Conservation (phyloP, 306 rosid species). For the Ziziphus jujuba region DNA sequence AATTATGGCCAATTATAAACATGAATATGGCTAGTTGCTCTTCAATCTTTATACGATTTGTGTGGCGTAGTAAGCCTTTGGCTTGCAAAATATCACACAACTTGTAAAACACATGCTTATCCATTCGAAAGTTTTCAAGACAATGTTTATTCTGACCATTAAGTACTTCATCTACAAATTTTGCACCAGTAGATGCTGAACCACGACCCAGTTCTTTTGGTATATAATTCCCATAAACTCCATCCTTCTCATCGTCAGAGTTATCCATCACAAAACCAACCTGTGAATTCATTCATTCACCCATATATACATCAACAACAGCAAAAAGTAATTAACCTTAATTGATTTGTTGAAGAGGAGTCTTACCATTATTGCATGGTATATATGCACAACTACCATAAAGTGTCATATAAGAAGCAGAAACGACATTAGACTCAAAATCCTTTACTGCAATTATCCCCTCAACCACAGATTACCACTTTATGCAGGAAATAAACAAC, state of each 20-base stretch:
- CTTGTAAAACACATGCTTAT: conserved; percentile 72
- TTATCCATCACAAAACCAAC: conserved; percentile 52
- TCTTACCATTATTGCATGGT: no score
- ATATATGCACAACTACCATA: no score
- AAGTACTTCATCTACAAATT: conserved; percentile 85
- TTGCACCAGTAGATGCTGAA: conserved; percentile 54
- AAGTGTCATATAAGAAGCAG: no score
- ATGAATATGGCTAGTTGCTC: conserved; percentile 89
- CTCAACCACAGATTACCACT: no score
- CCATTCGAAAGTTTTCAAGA: conserved; percentile 82
- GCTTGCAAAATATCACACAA: conserved; percentile 84
- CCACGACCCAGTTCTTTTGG: conserved; percentile 52
- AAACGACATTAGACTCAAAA: no score
- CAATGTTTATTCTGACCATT: conserved; percentile 66
- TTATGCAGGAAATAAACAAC: no score
- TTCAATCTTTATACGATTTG: conserved; percentile 87
- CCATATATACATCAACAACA: not conserved
- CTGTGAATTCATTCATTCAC: conserved; percentile 17
- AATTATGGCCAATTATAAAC: conserved; percentile 87
- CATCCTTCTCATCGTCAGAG: conserved; percentile 79
- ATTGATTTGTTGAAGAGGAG: no score
- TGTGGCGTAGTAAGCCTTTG: conserved; percentile 77
- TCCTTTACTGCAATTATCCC: no score
- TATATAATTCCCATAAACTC: conserved; percentile 34
- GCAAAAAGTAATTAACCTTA: not conserved